A percentile compares a stretch with the other conserved stretches of the same genome.
These are phyloP conservation scores for Colletotrichum chlorophyti DNA, from an alignment of 2,329 filamentous ascomycete genomes.

Conservation along the genomic window DNA sequence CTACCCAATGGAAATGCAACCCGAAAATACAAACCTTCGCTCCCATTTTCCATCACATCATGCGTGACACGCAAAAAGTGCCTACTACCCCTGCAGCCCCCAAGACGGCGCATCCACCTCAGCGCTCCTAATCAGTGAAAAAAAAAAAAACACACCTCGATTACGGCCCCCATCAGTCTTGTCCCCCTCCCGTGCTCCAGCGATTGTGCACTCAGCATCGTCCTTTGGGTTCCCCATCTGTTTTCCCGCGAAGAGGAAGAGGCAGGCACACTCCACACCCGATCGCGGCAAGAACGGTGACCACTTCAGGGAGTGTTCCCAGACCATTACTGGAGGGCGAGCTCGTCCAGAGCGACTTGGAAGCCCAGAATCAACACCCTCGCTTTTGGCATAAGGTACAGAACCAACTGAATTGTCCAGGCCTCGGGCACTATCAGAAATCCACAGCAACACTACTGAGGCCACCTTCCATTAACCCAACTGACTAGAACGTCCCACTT, in stretches of 20 bases:
- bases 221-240: background rate
- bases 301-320: too few relatives aligned
- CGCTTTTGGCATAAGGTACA: too few relatives aligned
- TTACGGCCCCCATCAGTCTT: constrained; percentile 18
- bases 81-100: constrained; percentile 23
- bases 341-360: too few relatives aligned
- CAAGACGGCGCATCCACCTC: constrained; percentile 22
- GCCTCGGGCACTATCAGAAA: too few relatives aligned
- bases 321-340: too few relatives aligned
- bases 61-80: constrained; percentile 21
- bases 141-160: constrained; percentile 7
- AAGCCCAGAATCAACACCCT: too few relatives aligned
- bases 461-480: too few relatives aligned
- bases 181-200: constrained; percentile 3
- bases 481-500: too few relatives aligned
- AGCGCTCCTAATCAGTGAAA: constrained; percentile 24
- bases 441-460: too few relatives aligned
- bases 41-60: constrained; percentile 23
- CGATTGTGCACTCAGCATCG: constrained; percentile 5
- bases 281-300: background rate
- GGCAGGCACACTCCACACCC: constrained; percentile 7
- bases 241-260: constrained; percentile 3
- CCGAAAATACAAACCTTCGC: too few relatives aligned
- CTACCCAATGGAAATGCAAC: background rate
- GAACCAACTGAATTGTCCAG: too few relatives aligned